These are phyloP conservation scores for Aphanomyces euteiches DNA, from an alignment of 352 stramenopile species.

Conservation along the genomic window DNA sequence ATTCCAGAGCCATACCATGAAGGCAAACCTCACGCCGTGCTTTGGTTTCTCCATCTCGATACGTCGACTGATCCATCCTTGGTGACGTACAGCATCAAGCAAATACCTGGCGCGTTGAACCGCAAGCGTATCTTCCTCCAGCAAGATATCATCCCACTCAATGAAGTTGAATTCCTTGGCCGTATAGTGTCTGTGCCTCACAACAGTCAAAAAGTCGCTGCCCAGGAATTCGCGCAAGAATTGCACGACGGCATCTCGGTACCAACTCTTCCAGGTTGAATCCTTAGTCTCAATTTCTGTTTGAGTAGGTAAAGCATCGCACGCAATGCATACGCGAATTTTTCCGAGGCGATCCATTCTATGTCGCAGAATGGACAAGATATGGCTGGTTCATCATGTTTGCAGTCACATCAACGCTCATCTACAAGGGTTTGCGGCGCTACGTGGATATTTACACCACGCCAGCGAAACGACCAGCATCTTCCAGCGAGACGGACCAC, in stretches of 20 bases:
- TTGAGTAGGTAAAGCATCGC: constrained; percentile 11
- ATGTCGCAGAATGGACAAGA: constrained; percentile 4
- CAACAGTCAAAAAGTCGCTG: constrained; percentile 8
- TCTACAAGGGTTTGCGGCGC: background rate
- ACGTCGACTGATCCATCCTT: background rate
- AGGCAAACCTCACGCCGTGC: constrained; percentile 12
- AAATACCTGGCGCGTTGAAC: background rate
- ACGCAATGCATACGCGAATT: constrained; percentile 22
- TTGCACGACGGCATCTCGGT: constrained; percentile 12
- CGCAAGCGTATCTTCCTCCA: constrained; percentile 7
- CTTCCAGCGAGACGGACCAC: background rate
- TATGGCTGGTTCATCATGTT: background rate
- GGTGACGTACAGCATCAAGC: constrained; percentile 7
- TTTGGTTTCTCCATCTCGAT: constrained; percentile 28
- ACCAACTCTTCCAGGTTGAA: background rate
- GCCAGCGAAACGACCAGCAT: background rate
- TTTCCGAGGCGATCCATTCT: constrained; percentile 15
- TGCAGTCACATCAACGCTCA: background rate
- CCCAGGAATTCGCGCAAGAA: constrained; percentile 13
- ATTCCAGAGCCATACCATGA: constrained; percentile 1
- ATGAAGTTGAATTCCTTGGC: constrained; percentile 10
- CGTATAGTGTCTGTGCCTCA: constrained; percentile 15
- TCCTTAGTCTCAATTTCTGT: background rate
- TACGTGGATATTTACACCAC: background rate
- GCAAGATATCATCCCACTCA: constrained; percentile 16